Conservation (phyloP, 257 asterid species). For the Ehretia macrophylla region DNA sequence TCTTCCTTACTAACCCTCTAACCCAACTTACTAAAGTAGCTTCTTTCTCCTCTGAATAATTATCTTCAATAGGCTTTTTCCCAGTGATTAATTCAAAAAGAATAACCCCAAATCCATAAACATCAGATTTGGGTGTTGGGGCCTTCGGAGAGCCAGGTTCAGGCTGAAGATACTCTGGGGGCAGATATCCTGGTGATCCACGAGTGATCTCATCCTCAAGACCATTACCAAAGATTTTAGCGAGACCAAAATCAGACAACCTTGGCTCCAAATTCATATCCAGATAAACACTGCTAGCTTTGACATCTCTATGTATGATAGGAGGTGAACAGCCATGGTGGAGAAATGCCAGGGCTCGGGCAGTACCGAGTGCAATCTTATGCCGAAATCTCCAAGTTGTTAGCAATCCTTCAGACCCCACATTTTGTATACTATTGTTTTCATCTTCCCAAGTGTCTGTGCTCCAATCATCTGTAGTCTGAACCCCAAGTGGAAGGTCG, state of each 20-base stretch:
- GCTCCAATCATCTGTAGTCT: conserved; percentile 71
- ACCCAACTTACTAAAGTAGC: conserved; percentile 24
- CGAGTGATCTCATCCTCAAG: conserved; percentile 22
- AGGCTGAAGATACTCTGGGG: conserved; percentile 25
- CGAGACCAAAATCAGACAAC: conserved; percentile 26
- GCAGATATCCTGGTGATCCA: conserved; percentile 23
- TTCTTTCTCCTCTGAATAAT: conserved; percentile 18
- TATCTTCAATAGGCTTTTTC: conserved; percentile 25
- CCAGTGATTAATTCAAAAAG: conserved; percentile 28
- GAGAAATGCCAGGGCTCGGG: conserved; percentile 29
- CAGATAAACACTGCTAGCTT: conserved; percentile 26
- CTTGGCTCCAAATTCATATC: conserved; percentile 25
- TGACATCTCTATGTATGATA: conserved; percentile 26
- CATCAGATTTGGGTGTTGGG: conserved; percentile 27
- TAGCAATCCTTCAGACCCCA: conserved; percentile 22
- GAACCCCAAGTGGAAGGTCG: conserved; percentile 63
- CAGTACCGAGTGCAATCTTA: conserved; percentile 27
- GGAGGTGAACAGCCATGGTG: conserved; percentile 37
- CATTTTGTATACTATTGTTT: conserved; percentile 32
- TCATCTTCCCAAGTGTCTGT: conserved; percentile 71
- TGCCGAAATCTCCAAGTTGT: conserved; percentile 29
- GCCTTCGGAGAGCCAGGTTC: conserved; percentile 16
- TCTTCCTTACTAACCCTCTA: conserved; percentile 24
- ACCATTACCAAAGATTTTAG: conserved; percentile 21
- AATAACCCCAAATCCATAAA: conserved; percentile 28